Evolutionary conservation across 768 basidiomycete species (phyloP), one percentile per base, ranked within the genome.

Genomic region (Leucocoprinus leucothites): DNA sequence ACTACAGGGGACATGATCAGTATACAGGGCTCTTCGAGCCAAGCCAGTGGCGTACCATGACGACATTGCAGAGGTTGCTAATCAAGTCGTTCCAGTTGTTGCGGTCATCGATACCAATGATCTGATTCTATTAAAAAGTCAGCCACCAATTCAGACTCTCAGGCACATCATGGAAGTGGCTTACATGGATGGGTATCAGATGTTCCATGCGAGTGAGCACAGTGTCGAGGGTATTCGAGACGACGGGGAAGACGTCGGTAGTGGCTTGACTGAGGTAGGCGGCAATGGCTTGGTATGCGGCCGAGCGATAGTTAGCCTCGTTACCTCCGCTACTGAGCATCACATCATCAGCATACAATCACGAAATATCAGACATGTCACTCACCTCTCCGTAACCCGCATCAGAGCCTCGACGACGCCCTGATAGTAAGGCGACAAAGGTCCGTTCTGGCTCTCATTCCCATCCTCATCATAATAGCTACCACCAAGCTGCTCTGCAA

Each of bases 21-120:
- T 0, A 35, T 35, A 25, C 44, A 9, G 47, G 25, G 18, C 25
- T 34, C 19, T 34, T 13, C 6, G 51, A 19, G 44, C 48, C 11
- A 25, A 5, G 6, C 40, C 5, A 40, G 44, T 34, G 19, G 75
- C 90, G 66, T 65, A 93, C 92, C 52, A 92, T 89, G 51, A 91
- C 78, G 45, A 97, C 90, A 60, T 88, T 86, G 69, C 94, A 97
- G 62, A 98, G 80, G 73, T 96, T 97, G 72, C 92, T 88, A 69
- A 97, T 95, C 22, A 99, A 79, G 68, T 99, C 96, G 65, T 97
- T 97, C 94, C 96, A 97, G 75, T 97, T 99, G 71, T 94, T 95
- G 59, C 92, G 86, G 66, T 99, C 97, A 70, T 99, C 97, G 16
- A 86, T 78, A 42, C 97, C 97, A 36, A 99, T 77, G 55, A 98